Evolutionary conservation across 306 rosid genomes (phyloP).

Genomic region (Lablab purpureus): DNA sequence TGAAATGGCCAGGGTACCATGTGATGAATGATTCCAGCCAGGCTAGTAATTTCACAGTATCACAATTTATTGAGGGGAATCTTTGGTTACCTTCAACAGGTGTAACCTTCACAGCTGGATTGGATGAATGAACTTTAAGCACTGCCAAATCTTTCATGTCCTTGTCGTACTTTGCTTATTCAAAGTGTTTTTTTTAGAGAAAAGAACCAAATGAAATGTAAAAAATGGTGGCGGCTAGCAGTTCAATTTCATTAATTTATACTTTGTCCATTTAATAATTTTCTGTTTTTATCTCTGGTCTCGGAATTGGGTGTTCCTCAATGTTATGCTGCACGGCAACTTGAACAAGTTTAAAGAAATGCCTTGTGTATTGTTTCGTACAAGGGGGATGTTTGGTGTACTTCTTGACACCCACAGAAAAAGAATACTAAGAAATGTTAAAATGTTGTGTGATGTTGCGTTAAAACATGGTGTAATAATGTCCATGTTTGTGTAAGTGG

Average conservation of each 20-base stretch:
- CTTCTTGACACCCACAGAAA: not conserved
- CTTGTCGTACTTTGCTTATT: not conserved
- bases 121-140: slow-evolving; percentile 7
- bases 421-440: not conserved
- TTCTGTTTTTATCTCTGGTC: not conserved
- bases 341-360: not conserved
- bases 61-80: slow-evolving; percentile 6
- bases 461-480: too few species aligned
- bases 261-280: not conserved
- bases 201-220: not conserved
- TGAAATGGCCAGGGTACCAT: slow-evolving; percentile 72
- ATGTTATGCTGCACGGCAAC: not conserved
- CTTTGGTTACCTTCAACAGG: slow-evolving; percentile 29
- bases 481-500: too few species aligned
- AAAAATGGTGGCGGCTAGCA: slow-evolving; percentile 3
- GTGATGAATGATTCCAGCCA: slow-evolving; percentile 30
- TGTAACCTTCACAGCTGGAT: not conserved
- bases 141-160: not conserved
- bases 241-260: slow-evolving; percentile 19
- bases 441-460: too few species aligned
- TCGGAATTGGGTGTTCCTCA: not conserved
- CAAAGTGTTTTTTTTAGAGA: not conserved
- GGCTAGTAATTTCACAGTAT: slow-evolving; percentile 5
- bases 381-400: not conserved
- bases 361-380: not conserved